phyloP scores from a whole-genome alignment of 2,329 filamentous ascomycete species.

The Aspergillaceae sp. region DNA sequence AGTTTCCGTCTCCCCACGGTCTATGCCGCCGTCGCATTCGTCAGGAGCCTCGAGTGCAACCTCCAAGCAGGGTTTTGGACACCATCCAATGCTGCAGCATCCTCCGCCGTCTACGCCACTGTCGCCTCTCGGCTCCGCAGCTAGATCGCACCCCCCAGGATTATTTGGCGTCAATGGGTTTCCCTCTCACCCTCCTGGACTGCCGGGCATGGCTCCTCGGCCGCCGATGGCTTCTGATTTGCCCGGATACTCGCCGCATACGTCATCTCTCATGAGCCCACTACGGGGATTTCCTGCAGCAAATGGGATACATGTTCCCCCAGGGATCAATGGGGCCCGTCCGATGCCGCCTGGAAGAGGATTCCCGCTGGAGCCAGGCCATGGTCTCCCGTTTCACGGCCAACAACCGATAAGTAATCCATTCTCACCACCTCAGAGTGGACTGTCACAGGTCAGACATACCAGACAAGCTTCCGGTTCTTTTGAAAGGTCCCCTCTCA shows the following conservation, averaged over 20 bases:
- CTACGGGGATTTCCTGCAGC: conserved; percentile 47
- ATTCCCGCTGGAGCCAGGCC: conserved; percentile 42
- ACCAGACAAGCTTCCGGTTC: conserved; percentile 67
- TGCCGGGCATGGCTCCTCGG: conserved; percentile 47
- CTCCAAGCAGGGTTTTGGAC: conserved; percentile 50
- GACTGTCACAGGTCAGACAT: conserved; percentile 48
- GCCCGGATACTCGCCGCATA: conserved; percentile 47
- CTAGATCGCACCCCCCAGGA: conserved; percentile 47
- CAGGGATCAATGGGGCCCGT: conserved; percentile 53
- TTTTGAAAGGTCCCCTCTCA: conserved; percentile 49
- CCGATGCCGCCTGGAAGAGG: conserved; percentile 51
- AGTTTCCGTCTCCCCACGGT: conserved; percentile 51
- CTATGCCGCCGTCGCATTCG: conserved; percentile 55
- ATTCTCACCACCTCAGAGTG: conserved; percentile 28
- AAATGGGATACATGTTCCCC: conserved; percentile 47
- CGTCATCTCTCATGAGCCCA: conserved; percentile 44
- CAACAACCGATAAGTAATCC: conserved; percentile 36
- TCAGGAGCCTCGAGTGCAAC: conserved; percentile 57
- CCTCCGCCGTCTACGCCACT: conserved; percentile 53
- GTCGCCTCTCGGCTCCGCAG: conserved; percentile 56
- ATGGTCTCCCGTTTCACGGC: conserved; percentile 33
- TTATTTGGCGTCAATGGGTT: conserved; percentile 45
- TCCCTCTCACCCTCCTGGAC: conserved; percentile 46
- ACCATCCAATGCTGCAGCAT: conserved; percentile 46
- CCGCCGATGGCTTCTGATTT: conserved; percentile 44